Evolutionary conservation across 2,329 filamentous ascomycete genomes (phyloP).

Genomic region (Fusarium nisikadoi): DNA sequence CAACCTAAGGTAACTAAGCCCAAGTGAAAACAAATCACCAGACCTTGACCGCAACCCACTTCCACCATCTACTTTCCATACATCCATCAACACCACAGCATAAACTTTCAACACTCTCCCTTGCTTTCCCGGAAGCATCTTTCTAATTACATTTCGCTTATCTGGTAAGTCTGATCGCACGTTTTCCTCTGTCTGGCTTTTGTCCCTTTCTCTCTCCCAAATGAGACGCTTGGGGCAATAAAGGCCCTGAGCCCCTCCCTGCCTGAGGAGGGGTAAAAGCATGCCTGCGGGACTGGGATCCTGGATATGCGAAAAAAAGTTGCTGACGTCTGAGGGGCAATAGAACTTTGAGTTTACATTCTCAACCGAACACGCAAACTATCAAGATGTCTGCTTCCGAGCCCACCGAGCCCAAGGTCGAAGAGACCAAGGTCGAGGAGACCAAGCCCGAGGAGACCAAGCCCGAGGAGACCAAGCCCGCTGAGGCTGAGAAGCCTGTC

Average conservation of each 20-base stretch:
- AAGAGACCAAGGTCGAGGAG: constrained; percentile 55
- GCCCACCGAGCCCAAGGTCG: constrained; percentile 65
- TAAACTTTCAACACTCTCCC: constrained; percentile 12
- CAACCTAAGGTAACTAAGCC: constrained; percentile 8
- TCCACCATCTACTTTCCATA: constrained; percentile 24
- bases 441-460: constrained; percentile 47
- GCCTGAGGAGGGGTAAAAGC: constrained; percentile 36
- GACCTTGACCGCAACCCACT: constrained; percentile 41
- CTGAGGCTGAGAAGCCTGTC: constrained; percentile 53
- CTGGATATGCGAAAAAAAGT: constrained; percentile 18
- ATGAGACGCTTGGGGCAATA: constrained; percentile 16
- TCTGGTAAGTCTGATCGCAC: constrained; percentile 31
- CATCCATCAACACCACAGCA: constrained; percentile 29
- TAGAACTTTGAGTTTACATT: constrained; percentile 13
- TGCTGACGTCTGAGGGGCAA: constrained; percentile 34
- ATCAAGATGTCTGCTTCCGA: constrained; percentile 61
- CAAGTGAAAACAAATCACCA: constrained; percentile 43
- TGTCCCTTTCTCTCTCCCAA: background rate
- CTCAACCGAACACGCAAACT: constrained; percentile 28
- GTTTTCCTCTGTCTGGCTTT: background rate
- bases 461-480: constrained; percentile 25
- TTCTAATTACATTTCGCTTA: constrained; percentile 29
- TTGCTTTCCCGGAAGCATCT: constrained; percentile 13
- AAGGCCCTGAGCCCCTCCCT: constrained; percentile 34
- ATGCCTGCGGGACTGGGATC: constrained; percentile 31